Evolutionary conservation across 2,329 filamentous ascomycete species (phyloP).

Genomic region (Venturia aucupariae): DNA sequence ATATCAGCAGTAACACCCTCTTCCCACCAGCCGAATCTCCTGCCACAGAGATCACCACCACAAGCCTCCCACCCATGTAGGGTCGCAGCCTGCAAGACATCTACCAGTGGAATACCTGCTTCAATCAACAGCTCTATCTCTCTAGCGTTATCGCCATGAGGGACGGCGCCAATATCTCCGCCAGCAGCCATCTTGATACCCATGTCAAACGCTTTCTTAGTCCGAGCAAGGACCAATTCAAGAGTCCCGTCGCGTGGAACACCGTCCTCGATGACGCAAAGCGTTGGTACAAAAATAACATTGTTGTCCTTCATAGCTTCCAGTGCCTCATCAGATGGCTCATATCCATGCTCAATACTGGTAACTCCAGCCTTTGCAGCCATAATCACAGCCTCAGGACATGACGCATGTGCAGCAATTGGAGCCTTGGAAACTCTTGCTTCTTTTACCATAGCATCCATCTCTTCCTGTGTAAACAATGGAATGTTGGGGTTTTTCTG

Average conservation of each 20-base stretch:
- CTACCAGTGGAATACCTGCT: slow-evolving; percentile 41
- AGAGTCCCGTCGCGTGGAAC: slow-evolving; percentile 18
- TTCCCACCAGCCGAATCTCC: slow-evolving; percentile 44
- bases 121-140: slow-evolving; percentile 47
- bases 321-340: slow-evolving; percentile 29
- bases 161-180: slow-evolving; percentile 28
- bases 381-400: slow-evolving; percentile 23
- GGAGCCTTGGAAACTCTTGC: slow-evolving; percentile 21
- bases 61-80: slow-evolving; percentile 48
- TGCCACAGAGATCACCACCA: slow-evolving; percentile 42
- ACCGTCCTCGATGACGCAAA: slow-evolving; percentile 35
- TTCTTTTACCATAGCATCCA: slow-evolving; percentile 24
- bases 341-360: slow-evolving; percentile 25
- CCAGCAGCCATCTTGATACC: slow-evolving; percentile 16
- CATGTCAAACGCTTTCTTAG: slow-evolving; percentile 28
- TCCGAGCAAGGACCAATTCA: slow-evolving; percentile 28
- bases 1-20: slow-evolving; percentile 43
- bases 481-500: slow-evolving; percentile 14
- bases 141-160: slow-evolving; percentile 44
- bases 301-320: slow-evolving; percentile 35
- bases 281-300: slow-evolving; percentile 45
- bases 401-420: slow-evolving; percentile 24
- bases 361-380: slow-evolving; percentile 25
- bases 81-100: slow-evolving; percentile 42
- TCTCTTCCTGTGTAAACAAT: slow-evolving; percentile 18